Evolutionary conservation across 805 yeast species (phyloP), one percentile per base, ranked within the genome.

Genomic region (Zygotorulaspora chibaensis): DNA sequence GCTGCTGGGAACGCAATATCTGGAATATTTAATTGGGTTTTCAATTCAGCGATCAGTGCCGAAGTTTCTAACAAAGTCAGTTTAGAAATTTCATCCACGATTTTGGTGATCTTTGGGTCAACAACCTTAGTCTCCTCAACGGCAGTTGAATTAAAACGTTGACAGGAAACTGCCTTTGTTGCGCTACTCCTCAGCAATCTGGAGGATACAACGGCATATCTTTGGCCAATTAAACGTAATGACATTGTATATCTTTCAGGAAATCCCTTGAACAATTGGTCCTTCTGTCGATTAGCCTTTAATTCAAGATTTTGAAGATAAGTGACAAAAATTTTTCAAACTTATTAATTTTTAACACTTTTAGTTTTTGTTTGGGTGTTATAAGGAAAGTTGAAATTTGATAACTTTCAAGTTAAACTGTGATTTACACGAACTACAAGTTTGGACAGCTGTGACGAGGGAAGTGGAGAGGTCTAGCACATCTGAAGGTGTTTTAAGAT

Each of bases 31-130:
- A 93, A 81, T 64, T 83, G 83, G 37, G 82, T 72, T 71, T 83
- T 83, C 66, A 87, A 75, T 62, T 87, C 96, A 33, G 80, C 66
- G 52, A 93, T 86, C 63, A 93, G 79, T 25, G 83, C 68, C n/a
- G 96, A 83, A 17, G 98, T 91, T 73, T 93, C 99, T 63, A 90
- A 75, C 46, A 93, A 77, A n/a, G 95, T 89, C 66, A 93, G 77
- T 57, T 85, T 79, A 43, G 97, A 81, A 65, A 93, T 93, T 62
- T 87, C 86, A 62, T 87, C 93, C 45, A 93, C 99, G 58, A 93
- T 90, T 45, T 80, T 69, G 38, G 83, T 60, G 68, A 93, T 89
- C 70, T 91, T 90, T 55, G 97, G 93, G 68, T 86, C 93, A 46
- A 86, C 91, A 12, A 76, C 71, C 18, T 67, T 50, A 34, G 84